These are phyloP conservation scores for Teratosphaeria viscida DNA, from an alignment of 2,329 filamentous ascomycete species.

Conservation along the genomic window DNA sequence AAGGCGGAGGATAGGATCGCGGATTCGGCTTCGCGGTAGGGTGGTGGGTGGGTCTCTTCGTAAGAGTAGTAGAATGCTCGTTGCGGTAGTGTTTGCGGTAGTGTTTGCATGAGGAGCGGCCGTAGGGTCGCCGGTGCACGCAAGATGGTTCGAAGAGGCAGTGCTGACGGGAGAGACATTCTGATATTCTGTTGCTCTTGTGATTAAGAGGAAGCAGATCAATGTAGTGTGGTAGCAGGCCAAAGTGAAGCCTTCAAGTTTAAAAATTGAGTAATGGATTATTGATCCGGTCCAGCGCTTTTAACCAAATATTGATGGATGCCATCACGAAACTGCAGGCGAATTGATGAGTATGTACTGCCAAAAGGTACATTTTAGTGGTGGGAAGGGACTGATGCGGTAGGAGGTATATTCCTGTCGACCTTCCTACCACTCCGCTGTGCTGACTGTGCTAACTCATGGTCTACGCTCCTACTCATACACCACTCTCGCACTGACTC, in stretches of 20 bases:
- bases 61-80: conserved; percentile 56
- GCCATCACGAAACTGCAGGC: too few species aligned
- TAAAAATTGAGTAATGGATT: too few species aligned
- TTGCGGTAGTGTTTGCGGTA: background rate
- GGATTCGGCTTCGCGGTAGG: conserved; percentile 59
- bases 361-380: too few species aligned
- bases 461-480: background rate
- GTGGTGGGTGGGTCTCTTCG: conserved; percentile 52
- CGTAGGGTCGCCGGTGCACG: conserved; percentile 17
- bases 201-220: background rate
- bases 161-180: background rate
- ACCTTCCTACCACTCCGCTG: too few species aligned
- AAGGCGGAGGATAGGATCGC: conserved; percentile 77
- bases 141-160: conserved; percentile 18
- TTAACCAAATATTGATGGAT: too few species aligned
- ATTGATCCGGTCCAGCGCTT: too few species aligned
- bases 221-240: background rate
- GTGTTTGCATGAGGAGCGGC: conserved; percentile 15
- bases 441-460: background rate
- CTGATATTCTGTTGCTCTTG: background rate
- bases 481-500: background rate
- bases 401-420: too few species aligned
- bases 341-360: too few species aligned
- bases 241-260: too few species aligned
- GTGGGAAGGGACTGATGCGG: too few species aligned